These are phyloP conservation scores for Cryptococcus wingfieldii DNA, from an alignment of 1,284 basidiomycete species.

Conservation along the genomic window DNA sequence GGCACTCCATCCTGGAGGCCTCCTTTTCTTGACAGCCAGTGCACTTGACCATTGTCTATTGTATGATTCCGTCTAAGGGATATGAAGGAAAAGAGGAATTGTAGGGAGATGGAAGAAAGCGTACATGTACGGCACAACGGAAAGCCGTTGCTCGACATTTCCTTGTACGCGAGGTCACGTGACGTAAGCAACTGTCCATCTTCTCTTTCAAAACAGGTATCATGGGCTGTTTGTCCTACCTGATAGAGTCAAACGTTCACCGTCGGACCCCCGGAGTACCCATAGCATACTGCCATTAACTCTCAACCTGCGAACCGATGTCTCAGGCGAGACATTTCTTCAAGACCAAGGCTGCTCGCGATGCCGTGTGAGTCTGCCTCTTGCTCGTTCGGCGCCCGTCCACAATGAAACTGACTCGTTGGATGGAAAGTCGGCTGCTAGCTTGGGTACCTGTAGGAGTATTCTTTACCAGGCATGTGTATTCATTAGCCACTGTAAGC, in stretches of 20 bases:
- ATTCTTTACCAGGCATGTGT: slow-evolving; percentile 51
- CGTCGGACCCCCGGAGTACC: too few species aligned
- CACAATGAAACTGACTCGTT: background rate
- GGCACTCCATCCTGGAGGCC: slow-evolving; percentile 48
- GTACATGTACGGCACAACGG: background rate
- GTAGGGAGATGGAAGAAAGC: background rate
- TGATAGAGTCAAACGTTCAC: too few species aligned
- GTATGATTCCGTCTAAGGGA: background rate
- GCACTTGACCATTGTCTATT: slow-evolving; percentile 27
- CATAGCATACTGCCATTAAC: too few species aligned
- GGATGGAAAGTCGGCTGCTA: slow-evolving; percentile 32
- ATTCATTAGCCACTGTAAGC: slow-evolving; percentile 50
- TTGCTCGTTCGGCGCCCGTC: background rate
- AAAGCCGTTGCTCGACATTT: background rate
- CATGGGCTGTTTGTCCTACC: too few species aligned
- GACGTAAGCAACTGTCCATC: background rate
- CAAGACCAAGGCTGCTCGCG: slow-evolving; percentile 7
- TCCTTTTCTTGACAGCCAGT: slow-evolving; percentile 45
- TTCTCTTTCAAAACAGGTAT: background rate
- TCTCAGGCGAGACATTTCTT: slow-evolving; percentile 13
- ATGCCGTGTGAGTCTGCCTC: slow-evolving; percentile 10
- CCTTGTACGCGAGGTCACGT: background rate
- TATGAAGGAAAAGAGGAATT: background rate
- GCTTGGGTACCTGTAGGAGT: slow-evolving; percentile 53
- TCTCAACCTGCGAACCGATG: background rate